phyloP scores from a whole-genome alignment of 345 rosid species.

The Physaria fendleri region DNA sequence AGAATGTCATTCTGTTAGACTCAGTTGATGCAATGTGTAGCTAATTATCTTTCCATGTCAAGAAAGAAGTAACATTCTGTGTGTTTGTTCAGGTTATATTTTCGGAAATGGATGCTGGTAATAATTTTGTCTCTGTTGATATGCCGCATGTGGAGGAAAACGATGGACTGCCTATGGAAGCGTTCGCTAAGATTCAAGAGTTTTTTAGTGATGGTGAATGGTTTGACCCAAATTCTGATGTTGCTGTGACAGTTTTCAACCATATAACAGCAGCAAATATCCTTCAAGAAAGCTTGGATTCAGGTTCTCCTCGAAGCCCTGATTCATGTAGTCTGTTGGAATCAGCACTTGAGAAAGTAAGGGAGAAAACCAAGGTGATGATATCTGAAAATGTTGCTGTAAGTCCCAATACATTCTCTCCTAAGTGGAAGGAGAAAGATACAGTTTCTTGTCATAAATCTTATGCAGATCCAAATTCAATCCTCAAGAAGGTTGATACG shows the following conservation, averaged over 20 bases:
- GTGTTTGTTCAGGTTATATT: slow-evolving; percentile 54
- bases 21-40: not conserved
- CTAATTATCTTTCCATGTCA: slow-evolving; percentile 7
- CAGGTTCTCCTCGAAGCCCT: slow-evolving; percentile 33
- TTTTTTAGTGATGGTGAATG: slow-evolving; percentile 52
- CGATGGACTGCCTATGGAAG: slow-evolving; percentile 64
- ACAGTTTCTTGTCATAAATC: slow-evolving; percentile 23
- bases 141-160: slow-evolving; percentile 46
- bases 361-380: slow-evolving; percentile 33
- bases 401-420: slow-evolving; percentile 26
- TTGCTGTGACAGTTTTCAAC: slow-evolving; percentile 42
- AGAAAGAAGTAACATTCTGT: slow-evolving; percentile 17
- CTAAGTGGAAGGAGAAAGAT: slow-evolving; percentile 27
- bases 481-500: slow-evolving; percentile 36
- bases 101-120: slow-evolving; percentile 57
- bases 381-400: slow-evolving; percentile 25
- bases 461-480: slow-evolving; percentile 32
- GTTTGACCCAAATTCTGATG: slow-evolving; percentile 48
- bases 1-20: not conserved
- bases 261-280: slow-evolving; percentile 44
- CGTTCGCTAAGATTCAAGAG: slow-evolving; percentile 57
- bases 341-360: slow-evolving; percentile 35
- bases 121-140: slow-evolving; percentile 41
- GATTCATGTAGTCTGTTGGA: slow-evolving; percentile 34
- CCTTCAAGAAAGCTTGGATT: slow-evolving; percentile 41